Evolutionary conservation across 345 rosid species (phyloP).

Genomic region (Acer negundo): DNA sequence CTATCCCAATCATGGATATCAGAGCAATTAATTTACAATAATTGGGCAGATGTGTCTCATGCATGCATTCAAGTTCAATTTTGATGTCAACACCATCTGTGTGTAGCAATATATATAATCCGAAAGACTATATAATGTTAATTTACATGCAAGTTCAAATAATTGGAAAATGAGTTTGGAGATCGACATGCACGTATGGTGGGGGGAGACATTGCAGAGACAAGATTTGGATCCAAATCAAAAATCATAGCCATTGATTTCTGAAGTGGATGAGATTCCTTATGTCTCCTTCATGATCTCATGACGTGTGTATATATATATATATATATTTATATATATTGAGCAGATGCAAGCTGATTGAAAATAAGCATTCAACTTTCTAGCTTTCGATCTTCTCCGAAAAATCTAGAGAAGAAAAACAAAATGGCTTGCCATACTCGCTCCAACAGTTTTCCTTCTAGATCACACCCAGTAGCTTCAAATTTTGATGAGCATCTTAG

Average conservation of each 20-base stretch:
- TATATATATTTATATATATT: neutral
- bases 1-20: neutral
- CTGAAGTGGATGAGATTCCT: neutral
- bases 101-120: neutral
- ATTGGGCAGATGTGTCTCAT: neutral
- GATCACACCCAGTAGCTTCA: conserved; percentile 41
- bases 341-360: neutral
- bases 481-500: conserved; percentile 36
- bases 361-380: neutral
- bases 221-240: neutral
- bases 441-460: conserved; percentile 28
- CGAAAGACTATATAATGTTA: neutral
- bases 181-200: neutral
- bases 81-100: neutral
- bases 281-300: neutral
- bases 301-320: neutral
- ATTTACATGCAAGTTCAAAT: neutral
- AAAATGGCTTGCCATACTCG: too few species aligned
- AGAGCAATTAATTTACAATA: neutral
- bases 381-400: neutral
- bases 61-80: neutral
- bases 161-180: neutral
- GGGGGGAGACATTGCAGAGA: neutral
- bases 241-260: neutral
- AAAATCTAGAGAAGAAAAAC: neutral